phyloP scores from a whole-genome alignment of 2,329 filamentous ascomycete genomes.

The Endoconidiophora polonica region DNA sequence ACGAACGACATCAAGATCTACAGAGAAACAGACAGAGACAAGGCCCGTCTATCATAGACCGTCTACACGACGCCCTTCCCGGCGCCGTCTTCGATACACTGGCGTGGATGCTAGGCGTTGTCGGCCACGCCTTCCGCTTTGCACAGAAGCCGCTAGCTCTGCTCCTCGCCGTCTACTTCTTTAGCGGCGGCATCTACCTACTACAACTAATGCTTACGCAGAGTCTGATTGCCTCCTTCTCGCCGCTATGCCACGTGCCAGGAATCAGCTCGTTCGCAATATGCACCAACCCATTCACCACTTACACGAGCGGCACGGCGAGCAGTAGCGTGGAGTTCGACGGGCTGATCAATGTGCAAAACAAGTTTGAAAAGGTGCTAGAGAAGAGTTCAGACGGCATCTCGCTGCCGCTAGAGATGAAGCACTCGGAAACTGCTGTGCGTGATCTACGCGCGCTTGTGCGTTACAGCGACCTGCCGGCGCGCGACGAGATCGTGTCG shows the following conservation, averaged over 20 bases:
- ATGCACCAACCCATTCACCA: slow-evolving; percentile 14
- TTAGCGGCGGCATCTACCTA: slow-evolving; percentile 40
- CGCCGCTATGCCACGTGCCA: slow-evolving; percentile 54
- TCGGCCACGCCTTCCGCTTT: slow-evolving; percentile 42
- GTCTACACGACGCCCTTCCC: slow-evolving; percentile 23
- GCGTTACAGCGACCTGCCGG: slow-evolving; percentile 49
- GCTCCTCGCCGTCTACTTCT: slow-evolving; percentile 42
- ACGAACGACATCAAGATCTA: not conserved
- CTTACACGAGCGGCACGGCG: slow-evolving; percentile 16
- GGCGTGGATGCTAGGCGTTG: slow-evolving; percentile 36
- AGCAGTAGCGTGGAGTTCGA: slow-evolving; percentile 46
- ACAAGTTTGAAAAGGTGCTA: slow-evolving; percentile 60
- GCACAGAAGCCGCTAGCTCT: slow-evolving; percentile 48
- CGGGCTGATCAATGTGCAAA: slow-evolving; percentile 55
- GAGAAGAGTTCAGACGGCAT: slow-evolving; percentile 48
- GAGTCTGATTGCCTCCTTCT: slow-evolving; percentile 43
- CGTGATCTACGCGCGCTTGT: slow-evolving; percentile 60
- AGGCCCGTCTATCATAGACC: slow-evolving; percentile 15
- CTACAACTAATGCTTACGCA: slow-evolving; percentile 44
- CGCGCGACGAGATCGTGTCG: slow-evolving; percentile 51
- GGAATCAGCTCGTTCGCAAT: slow-evolving; percentile 29
- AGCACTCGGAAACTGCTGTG: slow-evolving; percentile 56
- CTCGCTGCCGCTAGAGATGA: slow-evolving; percentile 61
- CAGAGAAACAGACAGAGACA: not conserved
- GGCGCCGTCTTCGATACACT: slow-evolving; percentile 24